Percentiles rank a stretch among this genome's conserved stretches.
phyloP scores from a whole-genome alignment of 1,139 yeast genomes.

The Trichomonascaceae sp. region DNA sequence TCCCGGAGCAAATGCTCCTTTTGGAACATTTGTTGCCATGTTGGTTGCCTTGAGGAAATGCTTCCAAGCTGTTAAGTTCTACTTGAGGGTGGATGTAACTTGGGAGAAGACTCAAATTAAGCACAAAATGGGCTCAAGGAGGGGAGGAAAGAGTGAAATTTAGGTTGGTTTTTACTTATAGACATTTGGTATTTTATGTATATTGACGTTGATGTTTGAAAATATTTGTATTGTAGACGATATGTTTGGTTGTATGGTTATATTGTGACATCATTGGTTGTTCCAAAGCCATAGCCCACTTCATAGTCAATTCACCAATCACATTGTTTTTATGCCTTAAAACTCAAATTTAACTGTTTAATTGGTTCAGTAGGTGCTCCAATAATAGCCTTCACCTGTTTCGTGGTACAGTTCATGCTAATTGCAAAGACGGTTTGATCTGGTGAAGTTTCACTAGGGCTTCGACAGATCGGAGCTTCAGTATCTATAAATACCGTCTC shows the following conservation, averaged over 20 bases:
- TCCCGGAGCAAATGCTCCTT: conserved; percentile 60
- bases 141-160: neutral
- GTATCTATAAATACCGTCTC: conserved; percentile 18
- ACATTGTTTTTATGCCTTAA: neutral
- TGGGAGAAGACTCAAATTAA: neutral
- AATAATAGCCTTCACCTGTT: conserved; percentile 14
- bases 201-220: neutral
- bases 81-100: neutral
- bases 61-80: neutral
- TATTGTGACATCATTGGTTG: neutral
- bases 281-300: neutral
- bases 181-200: neutral
- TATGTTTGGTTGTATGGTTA: neutral
- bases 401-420: conserved; percentile 19
- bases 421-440: conserved; percentile 20
- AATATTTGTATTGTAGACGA: neutral
- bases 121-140: neutral
- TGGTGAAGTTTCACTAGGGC: conserved; percentile 9
- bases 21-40: conserved; percentile 24
- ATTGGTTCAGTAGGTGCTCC: conserved; percentile 18
- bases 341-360: conserved; percentile 1
- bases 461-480: conserved; percentile 18
- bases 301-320: neutral
- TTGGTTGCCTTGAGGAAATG: neutral
- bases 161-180: neutral